Evolutionary conservation across 179 eudicot genomes (phyloP).

Genomic region (Beta macrorhiza): DNA sequence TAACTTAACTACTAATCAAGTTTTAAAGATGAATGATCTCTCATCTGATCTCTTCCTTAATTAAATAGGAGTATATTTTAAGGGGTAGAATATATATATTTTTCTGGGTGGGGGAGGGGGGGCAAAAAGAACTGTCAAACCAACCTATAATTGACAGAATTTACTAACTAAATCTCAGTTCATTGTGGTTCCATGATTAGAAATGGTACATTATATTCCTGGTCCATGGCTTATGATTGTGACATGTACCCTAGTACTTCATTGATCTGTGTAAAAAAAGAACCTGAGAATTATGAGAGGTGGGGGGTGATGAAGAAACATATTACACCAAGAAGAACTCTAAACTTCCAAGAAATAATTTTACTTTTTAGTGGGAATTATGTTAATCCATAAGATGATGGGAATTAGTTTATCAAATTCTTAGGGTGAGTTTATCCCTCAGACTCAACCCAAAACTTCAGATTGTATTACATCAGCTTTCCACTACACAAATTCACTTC

Average conservation of each 20-base stretch:
- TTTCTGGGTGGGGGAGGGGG: constrained; percentile 2
- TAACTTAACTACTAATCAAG: background rate
- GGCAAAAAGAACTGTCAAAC: constrained; percentile 23
- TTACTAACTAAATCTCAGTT: constrained; percentile 28
- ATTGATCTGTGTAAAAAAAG: background rate
- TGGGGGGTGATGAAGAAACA: background rate
- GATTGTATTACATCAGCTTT: no score
- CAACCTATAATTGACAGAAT: constrained; percentile 17
- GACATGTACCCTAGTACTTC: constrained; percentile 19
- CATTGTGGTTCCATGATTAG: constrained; percentile 30
- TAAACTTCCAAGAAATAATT: background rate
- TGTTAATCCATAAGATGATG: background rate
- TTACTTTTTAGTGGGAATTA: background rate
- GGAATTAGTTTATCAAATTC: background rate
- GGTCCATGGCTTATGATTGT: constrained; percentile 25
- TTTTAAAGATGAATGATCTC: background rate
- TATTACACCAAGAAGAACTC: background rate
- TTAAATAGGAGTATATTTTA: background rate
- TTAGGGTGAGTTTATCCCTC: background rate
- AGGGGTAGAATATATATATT: background rate
- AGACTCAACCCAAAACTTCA: no score
- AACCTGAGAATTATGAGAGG: background rate
- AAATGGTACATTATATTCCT: constrained; percentile 22
- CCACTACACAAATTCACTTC: no score
- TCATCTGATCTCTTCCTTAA: background rate